Evolutionary conservation across 345 rosid genomes (phyloP).

Genomic region (sweet orange (Citrus sinensis)): DVS_A1.0 CM039161.1:838001-838500

Average conservation of each 20-base stretch:
- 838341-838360: no score
- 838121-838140: slow-evolving; percentile 33
- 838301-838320: not conserved
- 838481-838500: not conserved
- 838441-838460: not conserved
- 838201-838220: not conserved
- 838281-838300: not conserved
- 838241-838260: not conserved
- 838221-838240: not conserved
- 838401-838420: not conserved
- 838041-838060: not conserved
- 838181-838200: slow-evolving; percentile 1
- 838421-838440: not conserved
- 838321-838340: not conserved
- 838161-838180: slow-evolving; percentile 19
- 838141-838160: slow-evolving; percentile 23
- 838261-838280: slow-evolving; percentile 2
- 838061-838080: slow-evolving; percentile 3
- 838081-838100: slow-evolving; percentile 4
- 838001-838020: slow-evolving; percentile 9
- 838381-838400: not conserved
- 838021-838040: slow-evolving; percentile 33
- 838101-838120: slow-evolving; percentile 22
- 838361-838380: not conserved
- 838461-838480: not conserved